Evolutionary conservation across 2,329 filamentous ascomycete genomes (phyloP).

Genomic region (Atkinsonella hypoxylon): DNA sequence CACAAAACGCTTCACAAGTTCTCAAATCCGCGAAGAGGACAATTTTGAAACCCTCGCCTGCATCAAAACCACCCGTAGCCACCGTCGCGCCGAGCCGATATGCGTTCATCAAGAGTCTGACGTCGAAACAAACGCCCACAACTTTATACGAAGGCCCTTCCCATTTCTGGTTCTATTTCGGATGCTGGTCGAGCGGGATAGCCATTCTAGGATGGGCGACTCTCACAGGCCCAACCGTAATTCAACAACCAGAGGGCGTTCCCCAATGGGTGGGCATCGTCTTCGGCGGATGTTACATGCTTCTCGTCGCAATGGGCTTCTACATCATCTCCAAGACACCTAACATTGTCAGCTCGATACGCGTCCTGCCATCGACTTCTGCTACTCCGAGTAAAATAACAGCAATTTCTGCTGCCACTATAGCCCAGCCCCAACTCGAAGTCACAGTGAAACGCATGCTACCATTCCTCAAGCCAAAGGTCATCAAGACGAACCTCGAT

Average conservation of each 20-base stretch:
- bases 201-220: conserved; percentile 26
- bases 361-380: conserved; percentile 36
- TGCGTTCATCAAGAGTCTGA: conserved; percentile 43
- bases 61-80: conserved; percentile 7
- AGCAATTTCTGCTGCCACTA: conserved; percentile 9
- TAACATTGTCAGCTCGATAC: conserved; percentile 45
- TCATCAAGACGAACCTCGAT: conserved; percentile 24
- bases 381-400: conserved; percentile 12
- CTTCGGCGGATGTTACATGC: conserved; percentile 45
- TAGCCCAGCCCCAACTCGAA: conserved; percentile 33
- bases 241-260: conserved; percentile 34
- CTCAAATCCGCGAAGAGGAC: conserved; percentile 10
- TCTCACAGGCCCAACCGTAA: conserved; percentile 21
- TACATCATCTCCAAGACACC: conserved; percentile 46
- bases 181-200: conserved; percentile 43
- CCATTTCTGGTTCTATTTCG: conserved; percentile 49
- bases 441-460: conserved; percentile 37
- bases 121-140: conserved; percentile 41
- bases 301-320: conserved; percentile 48
- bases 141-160: conserved; percentile 53
- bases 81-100: conserved; percentile 19
- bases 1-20: conserved; percentile 6
- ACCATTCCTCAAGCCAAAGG: conserved; percentile 34
- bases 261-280: conserved; percentile 44
- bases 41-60: conserved; percentile 5